These are phyloP conservation scores for Penicillium sp. DNA, from an alignment of 2,329 filamentous ascomycete species.

Conservation along the genomic window DNA sequence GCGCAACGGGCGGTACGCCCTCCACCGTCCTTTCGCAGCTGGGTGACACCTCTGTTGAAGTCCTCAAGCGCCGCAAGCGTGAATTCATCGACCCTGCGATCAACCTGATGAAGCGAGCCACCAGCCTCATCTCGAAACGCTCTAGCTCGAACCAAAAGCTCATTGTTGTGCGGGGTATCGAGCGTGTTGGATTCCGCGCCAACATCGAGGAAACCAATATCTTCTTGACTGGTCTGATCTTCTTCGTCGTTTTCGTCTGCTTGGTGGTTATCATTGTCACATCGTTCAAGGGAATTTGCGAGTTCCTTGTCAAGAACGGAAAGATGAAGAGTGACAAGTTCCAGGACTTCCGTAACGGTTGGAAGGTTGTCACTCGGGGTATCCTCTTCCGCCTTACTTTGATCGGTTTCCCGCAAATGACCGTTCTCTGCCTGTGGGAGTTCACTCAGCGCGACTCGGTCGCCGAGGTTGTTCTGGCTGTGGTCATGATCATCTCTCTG, in stretches of 20 bases:
- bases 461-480: constrained; percentile 80
- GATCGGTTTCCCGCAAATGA: constrained; percentile 90
- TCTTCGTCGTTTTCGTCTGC: constrained; percentile 83
- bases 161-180: constrained; percentile 72
- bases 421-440: constrained; percentile 90
- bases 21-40: constrained; percentile 76
- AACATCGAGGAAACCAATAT: constrained; percentile 87
- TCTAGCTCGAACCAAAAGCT: constrained; percentile 44
- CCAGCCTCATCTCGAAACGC: constrained; percentile 55
- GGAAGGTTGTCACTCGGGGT: constrained; percentile 89
- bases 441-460: constrained; percentile 82
- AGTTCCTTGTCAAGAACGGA: constrained; percentile 70
- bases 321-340: constrained; percentile 86
- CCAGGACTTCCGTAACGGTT: constrained; percentile 89
- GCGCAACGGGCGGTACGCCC: constrained; percentile 83
- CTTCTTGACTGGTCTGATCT: constrained; percentile 86
- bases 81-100: constrained; percentile 45
- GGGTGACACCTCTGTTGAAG: constrained; percentile 75
- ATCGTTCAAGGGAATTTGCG: constrained; percentile 78
- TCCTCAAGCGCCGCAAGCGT: constrained; percentile 62
- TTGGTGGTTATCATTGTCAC: constrained; percentile 72
- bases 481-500: constrained; percentile 86
- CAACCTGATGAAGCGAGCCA: constrained; percentile 30
- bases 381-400: constrained; percentile 89
- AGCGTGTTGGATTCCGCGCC: constrained; percentile 84